Percentiles rank a stretch among this genome's conserved stretches.
Evolutionary conservation across 1,284 basidiomycete genomes (phyloP).

Genomic region (Chalciporus piperatoides): DNA sequence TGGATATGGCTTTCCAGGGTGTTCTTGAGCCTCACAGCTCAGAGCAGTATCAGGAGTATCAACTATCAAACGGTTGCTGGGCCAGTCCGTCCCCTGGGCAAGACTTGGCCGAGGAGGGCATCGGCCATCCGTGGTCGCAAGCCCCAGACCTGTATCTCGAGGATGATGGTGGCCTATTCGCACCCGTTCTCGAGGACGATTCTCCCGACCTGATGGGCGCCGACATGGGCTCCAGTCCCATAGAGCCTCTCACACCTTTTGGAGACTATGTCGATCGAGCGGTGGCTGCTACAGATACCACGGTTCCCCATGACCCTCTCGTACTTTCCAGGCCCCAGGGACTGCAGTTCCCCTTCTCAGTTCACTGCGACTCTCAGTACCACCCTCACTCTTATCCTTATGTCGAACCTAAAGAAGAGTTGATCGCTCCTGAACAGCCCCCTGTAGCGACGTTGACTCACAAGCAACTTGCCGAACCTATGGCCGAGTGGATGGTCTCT

Average conservation of each 20-base stretch:
- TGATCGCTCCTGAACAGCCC: conserved; percentile 27
- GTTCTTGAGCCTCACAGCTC: conserved; percentile 36
- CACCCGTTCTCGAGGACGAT: conserved; percentile 62
- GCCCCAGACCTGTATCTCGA: conserved; percentile 19
- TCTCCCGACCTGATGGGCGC: conserved; percentile 53
- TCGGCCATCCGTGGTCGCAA: conserved; percentile 20
- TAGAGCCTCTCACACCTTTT: conserved; percentile 71
- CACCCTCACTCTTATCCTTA: conserved; percentile 15
- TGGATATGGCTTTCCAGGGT: conserved; percentile 18
- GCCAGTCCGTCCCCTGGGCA: conserved; percentile 6
- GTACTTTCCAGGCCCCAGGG: conserved; percentile 21
- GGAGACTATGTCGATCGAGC: conserved; percentile 70
- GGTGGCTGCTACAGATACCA: conserved; percentile 43
- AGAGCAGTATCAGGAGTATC: conserved; percentile 16
- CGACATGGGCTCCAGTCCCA: conserved; percentile 60
- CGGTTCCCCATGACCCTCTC: conserved; percentile 21
- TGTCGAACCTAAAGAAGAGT: conserved; percentile 17
- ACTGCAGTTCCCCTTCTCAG: conserved; percentile 21
- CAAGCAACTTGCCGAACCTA: conserved; percentile 67
- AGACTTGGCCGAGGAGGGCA: conserved; percentile 15
- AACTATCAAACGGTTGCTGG: conserved; percentile 24
- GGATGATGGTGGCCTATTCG: conserved; percentile 50
- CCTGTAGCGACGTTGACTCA: conserved; percentile 56
- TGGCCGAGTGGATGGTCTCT: conserved; percentile 71
- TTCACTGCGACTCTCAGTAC: conserved; percentile 20